A percentile compares a stretch with the other conserved stretches of the same genome.
These are phyloP conservation scores for Lasiodiplodia sp. DNA, from an alignment of 2,329 filamentous ascomycete species.

Conservation along the genomic window DNA sequence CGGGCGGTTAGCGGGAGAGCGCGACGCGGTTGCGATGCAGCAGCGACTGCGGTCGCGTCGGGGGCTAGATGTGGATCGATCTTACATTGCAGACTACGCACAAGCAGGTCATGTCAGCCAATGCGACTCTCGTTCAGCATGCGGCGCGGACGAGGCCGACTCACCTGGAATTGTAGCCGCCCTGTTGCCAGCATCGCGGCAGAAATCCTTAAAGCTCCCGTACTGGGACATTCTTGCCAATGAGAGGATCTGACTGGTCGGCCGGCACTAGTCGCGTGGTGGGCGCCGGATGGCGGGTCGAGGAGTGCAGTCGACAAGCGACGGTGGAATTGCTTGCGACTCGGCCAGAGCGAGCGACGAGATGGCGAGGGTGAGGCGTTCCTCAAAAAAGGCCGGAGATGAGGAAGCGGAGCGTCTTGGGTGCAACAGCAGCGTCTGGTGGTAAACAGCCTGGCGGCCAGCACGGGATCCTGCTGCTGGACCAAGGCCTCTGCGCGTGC, in stretches of 20 bases:
- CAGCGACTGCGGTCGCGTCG: conserved; percentile 22
- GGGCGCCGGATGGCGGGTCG: conserved; percentile 14
- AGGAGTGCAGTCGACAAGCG: conserved; percentile 4
- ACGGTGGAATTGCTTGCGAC: conserved; percentile 12
- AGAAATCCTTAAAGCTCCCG: conserved; percentile 55
- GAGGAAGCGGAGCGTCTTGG: conserved; percentile 19
- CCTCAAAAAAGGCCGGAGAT: conserved; percentile 13
- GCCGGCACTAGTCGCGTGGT: conserved; percentile 16
- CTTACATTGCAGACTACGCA: conserved; percentile 58
- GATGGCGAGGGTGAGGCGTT: conserved; percentile 12
- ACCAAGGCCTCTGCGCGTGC: conserved; percentile 25
- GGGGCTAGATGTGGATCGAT: conserved; percentile 30
- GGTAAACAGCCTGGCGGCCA: conserved; percentile 26
- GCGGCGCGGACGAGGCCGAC: conserved; percentile 35
- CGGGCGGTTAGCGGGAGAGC: conserved; percentile 40
- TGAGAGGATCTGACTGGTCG: conserved; percentile 12
- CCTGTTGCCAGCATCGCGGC: conserved; percentile 56
- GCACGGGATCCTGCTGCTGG: conserved; percentile 26
- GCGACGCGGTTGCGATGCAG: conserved; percentile 22
- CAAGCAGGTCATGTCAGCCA: conserved; percentile 31
- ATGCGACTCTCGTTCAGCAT: conserved; percentile 5
- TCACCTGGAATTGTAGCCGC: conserved; percentile 51
- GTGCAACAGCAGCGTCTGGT: conserved; percentile 21
- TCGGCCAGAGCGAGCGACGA: conserved; percentile 19
- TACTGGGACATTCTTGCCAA: conserved; percentile 42